A percentile compares a stretch with the other conserved stretches of the same genome.
These are phyloP conservation scores for Cladosporium sp. DNA, from an alignment of 2,329 filamentous ascomycete species.

Conservation along the genomic window DNA sequence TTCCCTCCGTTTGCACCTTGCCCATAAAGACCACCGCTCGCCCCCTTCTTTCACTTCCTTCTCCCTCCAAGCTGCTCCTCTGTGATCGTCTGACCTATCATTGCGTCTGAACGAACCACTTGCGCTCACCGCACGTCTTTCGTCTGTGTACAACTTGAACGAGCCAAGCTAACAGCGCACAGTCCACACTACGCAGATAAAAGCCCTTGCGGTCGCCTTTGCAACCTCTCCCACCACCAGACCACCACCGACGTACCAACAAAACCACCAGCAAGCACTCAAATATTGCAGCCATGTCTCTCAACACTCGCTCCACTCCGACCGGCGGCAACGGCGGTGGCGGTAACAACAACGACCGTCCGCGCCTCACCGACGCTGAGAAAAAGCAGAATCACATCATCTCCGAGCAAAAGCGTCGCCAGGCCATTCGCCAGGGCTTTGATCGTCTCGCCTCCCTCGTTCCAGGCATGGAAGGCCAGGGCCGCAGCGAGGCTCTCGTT, in stretches of 20 bases:
- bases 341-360: slow-evolving; percentile 22
- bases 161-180: too few relatives aligned
- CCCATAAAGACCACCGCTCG: background rate
- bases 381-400: slow-evolving; percentile 72
- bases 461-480: slow-evolving; percentile 75
- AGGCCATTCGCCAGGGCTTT: slow-evolving; percentile 77
- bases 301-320: slow-evolving; percentile 3
- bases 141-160: too few relatives aligned
- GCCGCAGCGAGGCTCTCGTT: slow-evolving; percentile 80
- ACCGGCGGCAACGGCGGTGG: slow-evolving; percentile 3
- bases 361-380: slow-evolving; percentile 62
- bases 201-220: background rate
- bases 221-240: background rate
- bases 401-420: slow-evolving; percentile 61
- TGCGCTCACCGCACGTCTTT: too few relatives aligned
- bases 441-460: slow-evolving; percentile 75
- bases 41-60: background rate
- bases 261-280: background rate
- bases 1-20: background rate
- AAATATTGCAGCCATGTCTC: slow-evolving; percentile 5
- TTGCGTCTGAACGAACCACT: too few relatives aligned
- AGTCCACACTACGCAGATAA: too few relatives aligned
- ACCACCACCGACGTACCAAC: background rate
- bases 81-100: too few relatives aligned
- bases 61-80: too few relatives aligned